Evolutionary conservation across 2,329 filamentous ascomycete species (phyloP).

Genomic region (Beauveria asiatica): DNA sequence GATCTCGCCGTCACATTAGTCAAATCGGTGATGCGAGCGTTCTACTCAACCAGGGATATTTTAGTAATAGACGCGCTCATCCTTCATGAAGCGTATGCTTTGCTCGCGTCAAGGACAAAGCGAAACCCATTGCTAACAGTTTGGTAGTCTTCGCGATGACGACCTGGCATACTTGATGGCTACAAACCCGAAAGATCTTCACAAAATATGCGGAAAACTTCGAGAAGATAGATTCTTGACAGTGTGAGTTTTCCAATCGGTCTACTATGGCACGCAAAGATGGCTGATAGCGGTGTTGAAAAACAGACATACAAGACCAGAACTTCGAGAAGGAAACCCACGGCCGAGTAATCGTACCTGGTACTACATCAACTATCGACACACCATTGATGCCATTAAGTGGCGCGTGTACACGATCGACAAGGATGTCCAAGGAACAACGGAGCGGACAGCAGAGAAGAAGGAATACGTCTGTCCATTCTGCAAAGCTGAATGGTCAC

Average conservation of each 20-base stretch:
- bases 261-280: background rate
- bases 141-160: conserved; percentile 68
- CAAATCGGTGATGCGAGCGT: conserved; percentile 76
- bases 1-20: conserved; percentile 65
- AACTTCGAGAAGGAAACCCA: conserved; percentile 71
- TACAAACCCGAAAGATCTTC: conserved; percentile 85
- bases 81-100: conserved; percentile 73
- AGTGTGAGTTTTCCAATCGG: conserved; percentile 46
- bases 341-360: conserved; percentile 82
- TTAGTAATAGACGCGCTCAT: conserved; percentile 80
- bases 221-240: conserved; percentile 78
- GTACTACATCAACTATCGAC: conserved; percentile 94
- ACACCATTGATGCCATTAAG: conserved; percentile 92
- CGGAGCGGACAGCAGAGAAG: conserved; percentile 71
- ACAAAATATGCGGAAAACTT: conserved; percentile 78
- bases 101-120: conserved; percentile 45
- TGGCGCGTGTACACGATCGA: conserved; percentile 85
- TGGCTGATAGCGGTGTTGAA: conserved; percentile 19
- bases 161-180: conserved; percentile 81
- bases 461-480: conserved; percentile 83
- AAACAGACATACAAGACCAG: conserved; percentile 54
- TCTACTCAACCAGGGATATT: conserved; percentile 79
- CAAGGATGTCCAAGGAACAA: conserved; percentile 77
- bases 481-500: conserved; percentile 80
- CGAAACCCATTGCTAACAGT: background rate